Evolutionary conservation across 2,329 filamentous ascomycete species (phyloP).

Genomic region (Aquanectria penicillioides): DNA sequence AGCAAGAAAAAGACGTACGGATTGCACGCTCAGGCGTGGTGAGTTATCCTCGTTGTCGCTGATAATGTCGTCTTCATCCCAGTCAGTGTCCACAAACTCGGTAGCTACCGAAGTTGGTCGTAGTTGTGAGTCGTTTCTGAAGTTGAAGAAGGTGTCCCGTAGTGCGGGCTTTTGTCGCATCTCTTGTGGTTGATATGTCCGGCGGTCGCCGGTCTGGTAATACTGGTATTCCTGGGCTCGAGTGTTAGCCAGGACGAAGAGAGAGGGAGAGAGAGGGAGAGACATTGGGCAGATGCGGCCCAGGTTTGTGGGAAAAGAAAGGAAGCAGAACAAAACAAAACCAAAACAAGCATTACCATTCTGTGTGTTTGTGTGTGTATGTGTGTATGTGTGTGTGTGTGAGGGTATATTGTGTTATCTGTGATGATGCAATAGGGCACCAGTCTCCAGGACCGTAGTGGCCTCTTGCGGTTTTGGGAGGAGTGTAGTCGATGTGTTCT

Average conservation of each 20-base stretch:
- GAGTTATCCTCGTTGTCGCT: constrained; percentile 73
- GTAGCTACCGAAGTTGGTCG: constrained; percentile 78
- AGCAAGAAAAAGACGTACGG: constrained; percentile 63
- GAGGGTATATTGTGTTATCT: constrained; percentile 8
- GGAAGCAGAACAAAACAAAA: not conserved
- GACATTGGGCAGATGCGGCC: too few relatives aligned
- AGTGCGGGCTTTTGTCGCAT: constrained; percentile 62
- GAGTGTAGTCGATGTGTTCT: constrained; percentile 28
- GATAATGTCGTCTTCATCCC: constrained; percentile 67
- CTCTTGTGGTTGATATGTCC: constrained; percentile 55
- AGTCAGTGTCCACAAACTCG: constrained; percentile 82
- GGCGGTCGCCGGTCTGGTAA: constrained; percentile 48
- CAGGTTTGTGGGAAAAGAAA: too few relatives aligned
- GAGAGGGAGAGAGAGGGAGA: too few relatives aligned
- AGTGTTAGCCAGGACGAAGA: not conserved
- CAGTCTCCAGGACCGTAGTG: constrained; percentile 28
- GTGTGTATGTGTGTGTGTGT: too few relatives aligned
- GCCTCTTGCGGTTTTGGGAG: constrained; percentile 28
- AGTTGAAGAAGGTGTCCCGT: constrained; percentile 70
- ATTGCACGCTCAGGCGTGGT: constrained; percentile 74
- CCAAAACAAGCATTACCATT: constrained; percentile 46
- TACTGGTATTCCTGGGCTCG: constrained; percentile 48
- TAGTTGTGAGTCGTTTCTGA: constrained; percentile 58
- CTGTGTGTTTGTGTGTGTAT: too few relatives aligned
- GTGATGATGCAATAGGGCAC: constrained; percentile 30